Evolutionary conservation across 768 basidiomycete genomes (phyloP).

Genomic region (Auricularia cornea): DNA sequence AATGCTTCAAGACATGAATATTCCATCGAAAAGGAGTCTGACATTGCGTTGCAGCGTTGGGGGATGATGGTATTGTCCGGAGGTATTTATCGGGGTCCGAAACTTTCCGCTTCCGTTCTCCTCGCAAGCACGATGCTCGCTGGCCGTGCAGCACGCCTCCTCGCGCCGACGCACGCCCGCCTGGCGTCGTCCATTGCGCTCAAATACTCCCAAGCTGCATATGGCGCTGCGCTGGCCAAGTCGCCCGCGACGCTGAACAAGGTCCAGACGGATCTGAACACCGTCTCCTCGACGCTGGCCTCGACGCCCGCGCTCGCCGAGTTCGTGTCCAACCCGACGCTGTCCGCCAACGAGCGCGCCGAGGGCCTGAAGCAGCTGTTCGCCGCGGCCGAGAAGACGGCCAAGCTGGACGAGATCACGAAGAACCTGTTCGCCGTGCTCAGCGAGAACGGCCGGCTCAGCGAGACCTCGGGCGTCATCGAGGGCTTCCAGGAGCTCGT

Average conservation of each 20-base stretch:
- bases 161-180: constrained; percentile 26
- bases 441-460: constrained; percentile 87
- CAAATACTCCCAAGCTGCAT: constrained; percentile 80
- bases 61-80: too few relatives aligned
- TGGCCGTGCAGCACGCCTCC: not conserved
- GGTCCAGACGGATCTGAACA: constrained; percentile 76
- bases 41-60: too few relatives aligned
- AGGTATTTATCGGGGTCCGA: not conserved
- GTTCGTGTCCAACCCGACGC: constrained; percentile 86
- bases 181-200: constrained; percentile 68
- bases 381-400: constrained; percentile 70
- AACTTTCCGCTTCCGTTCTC: not conserved
- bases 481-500: constrained; percentile 88
- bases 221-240: constrained; percentile 72
- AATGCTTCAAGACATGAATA: too few relatives aligned
- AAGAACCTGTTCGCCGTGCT: constrained; percentile 87
- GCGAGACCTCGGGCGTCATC: constrained; percentile 77
- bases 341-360: constrained; percentile 69
- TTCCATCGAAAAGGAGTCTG: too few relatives aligned
- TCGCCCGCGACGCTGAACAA: constrained; percentile 76
- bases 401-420: constrained; percentile 52
- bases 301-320: constrained; percentile 52
- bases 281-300: constrained; percentile 62
- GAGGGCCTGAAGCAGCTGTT: constrained; percentile 61
- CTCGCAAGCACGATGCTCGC: not conserved